Evolutionary conservation across 129 eudicot species (phyloP), one percentile per base, ranked within the genome.

Genomic region (Scalesia atractyloides): DNA sequence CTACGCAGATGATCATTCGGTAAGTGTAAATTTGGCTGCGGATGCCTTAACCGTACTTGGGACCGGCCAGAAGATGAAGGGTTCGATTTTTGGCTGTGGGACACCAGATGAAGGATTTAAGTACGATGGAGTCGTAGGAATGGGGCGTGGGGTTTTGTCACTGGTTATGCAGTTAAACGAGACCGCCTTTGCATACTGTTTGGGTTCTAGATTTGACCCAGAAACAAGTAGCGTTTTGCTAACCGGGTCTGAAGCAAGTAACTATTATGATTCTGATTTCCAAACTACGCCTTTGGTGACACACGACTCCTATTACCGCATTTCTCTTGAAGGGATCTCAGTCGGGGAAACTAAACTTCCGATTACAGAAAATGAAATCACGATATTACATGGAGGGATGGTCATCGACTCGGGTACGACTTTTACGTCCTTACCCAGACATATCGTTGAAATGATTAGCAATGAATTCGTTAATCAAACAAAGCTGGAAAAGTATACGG

Each of bases 381-480:
- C n/a, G n/a, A n/a, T n/a, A n/a, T n/a, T n/a, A n/a, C n/a, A n/a
- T 24, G 30, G 30, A 24, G 30, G 30, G 30, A 24, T 84, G 73
- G 78, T 84, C 24, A 70, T 81, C 15, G 88, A 84, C 73, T 84
- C 85, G 5, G 88, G 88, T 9, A 77, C 83, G 9, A 77, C 83
- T 0, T 22, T 81, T 16, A 84, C 81, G 9, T 84, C 74, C 59
- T 26, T 84, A 19, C 66, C 58, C 22, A 13, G 65, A 37, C 36
- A 30, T 52, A 68, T 72, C 19, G 64, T 79, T 64, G 66, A 65
- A 16, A 34, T 58, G 66, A 72, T 78, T 5, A 70, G 70, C 37
- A 70, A 70, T 12, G 81, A 70, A 75, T 79, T 83, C n/a, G 9
- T 4, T 34, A 63, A 61, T n/a, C 86, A 83, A 74, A 78, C 73